These are phyloP conservation scores for Gossypium schwendimanii DNA, from an alignment of 441 rosid species.

Conservation along the genomic window DNA sequence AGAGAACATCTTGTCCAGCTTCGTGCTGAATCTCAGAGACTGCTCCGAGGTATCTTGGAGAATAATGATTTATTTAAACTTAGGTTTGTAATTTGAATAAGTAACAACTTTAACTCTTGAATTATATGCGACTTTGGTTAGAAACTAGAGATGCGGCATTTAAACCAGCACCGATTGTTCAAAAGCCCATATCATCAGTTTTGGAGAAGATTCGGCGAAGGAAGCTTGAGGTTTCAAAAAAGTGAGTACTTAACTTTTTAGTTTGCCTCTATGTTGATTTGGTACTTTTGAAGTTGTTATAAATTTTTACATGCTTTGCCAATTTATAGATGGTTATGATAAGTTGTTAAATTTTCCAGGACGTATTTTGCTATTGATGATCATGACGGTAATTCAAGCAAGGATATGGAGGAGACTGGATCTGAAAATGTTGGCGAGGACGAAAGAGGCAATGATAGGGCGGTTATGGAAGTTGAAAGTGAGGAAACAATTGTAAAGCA, in stretches of 20 bases:
- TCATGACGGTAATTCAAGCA: conserved; percentile 16
- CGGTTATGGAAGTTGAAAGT: conserved; percentile 15
- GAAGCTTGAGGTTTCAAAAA: conserved; percentile 64
- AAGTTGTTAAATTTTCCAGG: conserved; percentile 20
- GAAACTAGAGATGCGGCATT: conserved; percentile 80
- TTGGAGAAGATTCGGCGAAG: conserved; percentile 81
- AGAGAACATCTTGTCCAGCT: conserved; percentile 52
- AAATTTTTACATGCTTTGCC: background rate
- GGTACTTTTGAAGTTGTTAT: background rate
- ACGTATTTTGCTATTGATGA: conserved; percentile 18
- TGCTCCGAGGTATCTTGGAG: conserved; percentile 57
- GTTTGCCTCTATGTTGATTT: background rate
- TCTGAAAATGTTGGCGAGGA: conserved; percentile 13
- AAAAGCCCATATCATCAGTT: conserved; percentile 72
- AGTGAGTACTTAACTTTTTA: conserved; percentile 34
- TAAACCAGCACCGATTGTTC: conserved; percentile 55
- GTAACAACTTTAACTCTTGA: background rate
- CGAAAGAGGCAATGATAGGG: conserved; percentile 15
- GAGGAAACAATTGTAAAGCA: conserved; percentile 18
- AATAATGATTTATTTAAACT: background rate
- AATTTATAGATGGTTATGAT: background rate
- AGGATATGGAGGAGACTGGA: conserved; percentile 26
- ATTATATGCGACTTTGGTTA: conserved; percentile 21
- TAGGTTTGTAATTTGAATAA: background rate
- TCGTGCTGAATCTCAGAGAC: conserved; percentile 77